Base-by-base conservation (phyloP, 2,329 filamentous ascomycete species). In the Plectosphaerella sp. region DNA sequence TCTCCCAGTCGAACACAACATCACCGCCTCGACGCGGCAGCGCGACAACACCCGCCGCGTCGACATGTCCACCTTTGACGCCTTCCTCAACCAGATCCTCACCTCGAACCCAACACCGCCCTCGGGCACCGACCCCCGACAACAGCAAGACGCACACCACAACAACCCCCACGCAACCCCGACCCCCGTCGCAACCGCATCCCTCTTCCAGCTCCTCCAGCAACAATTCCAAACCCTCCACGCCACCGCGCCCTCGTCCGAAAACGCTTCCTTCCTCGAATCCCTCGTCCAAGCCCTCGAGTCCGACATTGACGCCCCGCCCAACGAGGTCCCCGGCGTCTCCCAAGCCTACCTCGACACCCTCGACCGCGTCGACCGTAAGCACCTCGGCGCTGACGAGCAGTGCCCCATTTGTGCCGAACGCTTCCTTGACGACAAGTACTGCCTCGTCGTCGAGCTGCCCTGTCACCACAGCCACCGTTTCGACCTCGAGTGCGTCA, bases 401-500 rank as follows among this genome's bases (percentile, higher is more conserved):
- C 65, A 72, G 52, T 87, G 83, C 57, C 79, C 83, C 42, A 86
- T 87, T 64, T 87, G 83, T 67, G 82, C 80, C 53, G 79, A 86
- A 59, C 68, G 66, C 28, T 85, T 81, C 61, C 70, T 84, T 46
- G 81, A 86, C 59, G 84, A 87, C 61, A 69, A 72, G 59, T 85
- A 82, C 62, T 80, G 77, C 51, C 71, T 87, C 2, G 82, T 87
- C 12, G 84, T 87, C 25, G 76, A 83, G 71, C 72, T 87, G 61
- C 83, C 83, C 41, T 87, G 84, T 63, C 72, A 82, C 59, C 73
- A 72, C 33, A 70, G 65, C 41, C 84, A 87, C 64, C 69, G 68
- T 48, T 87, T 84, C 62, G 84, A 87, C 60, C 67, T 87, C n/a
- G 84, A 87, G 68, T 87, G 84, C 60, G 82, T 87, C 2, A 79